Base-by-base conservation (phyloP, 169 alveolate genomes). In the Sarcocystis neurona region DNA sequence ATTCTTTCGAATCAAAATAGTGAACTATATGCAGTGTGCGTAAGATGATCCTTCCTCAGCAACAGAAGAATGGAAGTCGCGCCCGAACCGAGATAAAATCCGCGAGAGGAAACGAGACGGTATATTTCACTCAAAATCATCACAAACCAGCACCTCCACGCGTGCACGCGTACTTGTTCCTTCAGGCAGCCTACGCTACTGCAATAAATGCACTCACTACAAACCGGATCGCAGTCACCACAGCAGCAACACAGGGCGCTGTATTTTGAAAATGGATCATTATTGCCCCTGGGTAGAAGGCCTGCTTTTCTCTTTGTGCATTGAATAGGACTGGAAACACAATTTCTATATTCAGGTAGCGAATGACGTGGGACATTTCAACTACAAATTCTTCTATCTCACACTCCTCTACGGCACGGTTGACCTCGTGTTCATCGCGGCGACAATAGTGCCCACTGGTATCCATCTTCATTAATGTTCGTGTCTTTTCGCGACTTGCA, bases 371-470 rank as follows among this genome's bases (percentile, higher is more conserved):
- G 92, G 92, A 37, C 79, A 44, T 53, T 88, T 88, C 85, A 88
- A 88, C 66, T 88, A 88, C 84, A 88, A 93, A 92, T 93, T 84
- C 88, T 93, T 93, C 92, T 93, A 85, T 85, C 89, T 93, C 88
- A 91, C 95, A 6, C 74, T 93, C 60, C 85, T 93, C 5, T 93
- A 93, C 70, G 46, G 85, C 34, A 48, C 86, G 27, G 88, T 48
- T 34, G 68, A 80, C 18, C 39, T 79, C 63, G 43, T 63, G n/a
- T 88, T 79, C 56, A 86, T 68, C 34, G 46, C 85, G 27, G 56
- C 72, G 30, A 72, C 85, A 41, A 68, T 89, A 89, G 63, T 79
- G 3, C 60, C 85, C 44, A 89, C 89, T 37, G 89, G 92, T 80
- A n/a, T 1, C 79, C 80, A 1, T 39, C 66, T 34, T 18, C 1